Conservation (phyloP, 2,329 filamentous ascomycete genomes). For the Fusarium sp. region DNA sequence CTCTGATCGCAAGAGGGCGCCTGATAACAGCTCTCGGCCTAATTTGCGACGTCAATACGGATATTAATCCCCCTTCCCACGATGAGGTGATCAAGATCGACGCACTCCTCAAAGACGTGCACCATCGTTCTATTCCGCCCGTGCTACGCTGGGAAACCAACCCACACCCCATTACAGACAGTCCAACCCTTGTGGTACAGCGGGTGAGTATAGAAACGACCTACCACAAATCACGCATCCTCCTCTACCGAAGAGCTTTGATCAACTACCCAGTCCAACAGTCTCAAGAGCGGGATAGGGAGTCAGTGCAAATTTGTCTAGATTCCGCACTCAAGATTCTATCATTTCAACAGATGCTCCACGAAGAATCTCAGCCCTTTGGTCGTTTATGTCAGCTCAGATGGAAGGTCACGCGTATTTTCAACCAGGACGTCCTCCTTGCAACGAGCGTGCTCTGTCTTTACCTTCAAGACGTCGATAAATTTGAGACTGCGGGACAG, state of each 20-base stretch:
- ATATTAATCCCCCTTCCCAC: constrained; percentile 17
- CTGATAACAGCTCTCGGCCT: constrained; percentile 16
- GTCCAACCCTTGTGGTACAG: constrained; percentile 27
- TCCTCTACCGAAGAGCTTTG: constrained; percentile 22
- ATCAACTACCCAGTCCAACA: constrained; percentile 7
- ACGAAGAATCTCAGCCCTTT: constrained; percentile 29
- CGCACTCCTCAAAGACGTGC: constrained; percentile 21
- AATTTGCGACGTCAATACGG: constrained; percentile 22
- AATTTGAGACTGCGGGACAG: constrained; percentile 17
- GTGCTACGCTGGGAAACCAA: constrained; percentile 13
- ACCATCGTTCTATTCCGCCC: constrained; percentile 15
- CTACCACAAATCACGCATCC: constrained; percentile 21
- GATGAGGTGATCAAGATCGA: constrained; percentile 14
- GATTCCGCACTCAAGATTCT: constrained; percentile 26
- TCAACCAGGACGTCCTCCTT: constrained; percentile 27
- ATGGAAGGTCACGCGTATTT: constrained; percentile 22
- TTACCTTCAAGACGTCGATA: constrained; percentile 26
- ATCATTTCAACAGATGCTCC: constrained; percentile 25
- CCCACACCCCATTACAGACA: constrained; percentile 23
- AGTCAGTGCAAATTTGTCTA: constrained; percentile 21
- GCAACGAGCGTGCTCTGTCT: constrained; percentile 27
- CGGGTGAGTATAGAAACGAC: constrained; percentile 23
- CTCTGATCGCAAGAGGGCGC: constrained; percentile 16
- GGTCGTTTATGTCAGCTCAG: constrained; percentile 22
- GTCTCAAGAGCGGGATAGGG: constrained; percentile 13